Percentiles rank a stretch among this genome's conserved stretches.
Conservation (phyloP, 306 rosid genomes). For the Quercus suber region DNA sequence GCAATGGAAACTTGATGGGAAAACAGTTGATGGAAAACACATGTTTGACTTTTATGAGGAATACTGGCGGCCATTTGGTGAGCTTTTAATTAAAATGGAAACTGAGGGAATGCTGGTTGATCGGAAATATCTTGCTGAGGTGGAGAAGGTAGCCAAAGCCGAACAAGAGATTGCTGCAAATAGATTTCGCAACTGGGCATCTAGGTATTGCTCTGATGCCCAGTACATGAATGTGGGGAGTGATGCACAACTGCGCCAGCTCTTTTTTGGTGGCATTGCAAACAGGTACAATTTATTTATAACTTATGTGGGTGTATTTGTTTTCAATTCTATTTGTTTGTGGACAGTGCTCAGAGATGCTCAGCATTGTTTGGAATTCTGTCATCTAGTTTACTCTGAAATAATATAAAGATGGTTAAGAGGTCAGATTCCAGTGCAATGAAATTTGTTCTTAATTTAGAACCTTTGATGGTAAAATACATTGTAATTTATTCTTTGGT, state of each 20-base stretch:
- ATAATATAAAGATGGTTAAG: background rate
- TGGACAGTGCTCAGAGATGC: background rate
- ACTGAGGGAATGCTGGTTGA: slow-evolving; percentile 96
- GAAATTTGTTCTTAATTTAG: background rate
- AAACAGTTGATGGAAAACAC: slow-evolving; percentile 35
- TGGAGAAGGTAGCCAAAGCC: slow-evolving; percentile 81
- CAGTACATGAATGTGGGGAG: slow-evolving; percentile 93
- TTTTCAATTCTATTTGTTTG: slow-evolving; percentile 5
- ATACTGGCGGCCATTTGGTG: slow-evolving; percentile 95
- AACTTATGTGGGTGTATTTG: slow-evolving; percentile 1
- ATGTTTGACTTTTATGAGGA: slow-evolving; percentile 80
- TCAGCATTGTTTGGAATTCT: background rate
- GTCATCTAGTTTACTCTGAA: background rate
- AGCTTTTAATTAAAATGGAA: slow-evolving; percentile 83
- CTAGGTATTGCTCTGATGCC: slow-evolving; percentile 78
- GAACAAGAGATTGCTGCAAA: slow-evolving; percentile 80
- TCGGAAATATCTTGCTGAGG: slow-evolving; percentile 67
- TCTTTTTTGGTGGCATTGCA: slow-evolving; percentile 76
- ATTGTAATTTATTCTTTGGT: background rate
- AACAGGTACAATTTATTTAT: slow-evolving; percentile 57
- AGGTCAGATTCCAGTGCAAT: background rate
- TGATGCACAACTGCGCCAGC: slow-evolving; percentile 82
- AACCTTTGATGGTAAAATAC: background rate
- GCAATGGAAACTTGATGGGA: slow-evolving; percentile 38
- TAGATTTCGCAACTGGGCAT: slow-evolving; percentile 91